Evolutionary conservation across 2,329 filamentous ascomycete species (phyloP).

Genomic region (Fonsecaea pugnacius): DNA sequence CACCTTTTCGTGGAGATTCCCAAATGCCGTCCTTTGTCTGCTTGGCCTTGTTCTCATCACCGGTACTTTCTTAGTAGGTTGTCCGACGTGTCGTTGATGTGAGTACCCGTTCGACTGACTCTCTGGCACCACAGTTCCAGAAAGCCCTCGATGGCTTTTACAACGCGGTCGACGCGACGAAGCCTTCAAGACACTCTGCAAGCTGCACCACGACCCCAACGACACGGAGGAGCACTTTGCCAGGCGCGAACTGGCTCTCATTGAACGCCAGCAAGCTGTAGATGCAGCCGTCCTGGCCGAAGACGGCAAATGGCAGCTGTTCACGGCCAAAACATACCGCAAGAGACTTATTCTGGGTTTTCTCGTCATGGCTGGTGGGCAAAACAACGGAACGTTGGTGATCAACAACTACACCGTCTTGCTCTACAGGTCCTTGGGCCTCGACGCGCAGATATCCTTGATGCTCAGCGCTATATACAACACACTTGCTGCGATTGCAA

Average conservation of each 20-base stretch:
- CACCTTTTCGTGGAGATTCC: conserved; percentile 22
- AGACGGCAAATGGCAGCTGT: conserved; percentile 24
- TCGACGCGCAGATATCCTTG: conserved; percentile 11
- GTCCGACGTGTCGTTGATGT: not conserved
- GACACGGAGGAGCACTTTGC: conserved; percentile 22
- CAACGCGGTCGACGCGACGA: conserved; percentile 6
- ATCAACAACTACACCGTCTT: conserved; percentile 26
- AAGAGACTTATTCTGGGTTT: conserved; percentile 19
- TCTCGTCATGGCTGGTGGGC: conserved; percentile 10
- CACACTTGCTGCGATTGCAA: conserved; percentile 22
- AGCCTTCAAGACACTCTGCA: conserved; percentile 15
- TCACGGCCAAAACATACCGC: conserved; percentile 20
- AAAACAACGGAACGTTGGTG: conserved; percentile 15
- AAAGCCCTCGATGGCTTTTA: conserved; percentile 27
- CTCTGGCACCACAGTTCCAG: conserved; percentile 9
- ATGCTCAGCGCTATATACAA: conserved; percentile 21
- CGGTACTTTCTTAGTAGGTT: conserved; percentile 21
- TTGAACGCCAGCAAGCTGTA: conserved; percentile 14
- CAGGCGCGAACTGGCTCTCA: conserved; percentile 17
- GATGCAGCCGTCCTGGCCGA: not conserved
- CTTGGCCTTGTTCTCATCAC: conserved; percentile 10
- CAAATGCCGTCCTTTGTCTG: conserved; percentile 18
- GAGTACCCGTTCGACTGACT: not conserved
- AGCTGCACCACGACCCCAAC: conserved; percentile 17
- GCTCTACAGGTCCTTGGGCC: conserved; percentile 20